A percentile compares a stretch with the other conserved stretches of the same genome.
Conservation (phyloP, 2,329 filamentous ascomycete genomes). For the Beauveria brongniartii region DNA sequence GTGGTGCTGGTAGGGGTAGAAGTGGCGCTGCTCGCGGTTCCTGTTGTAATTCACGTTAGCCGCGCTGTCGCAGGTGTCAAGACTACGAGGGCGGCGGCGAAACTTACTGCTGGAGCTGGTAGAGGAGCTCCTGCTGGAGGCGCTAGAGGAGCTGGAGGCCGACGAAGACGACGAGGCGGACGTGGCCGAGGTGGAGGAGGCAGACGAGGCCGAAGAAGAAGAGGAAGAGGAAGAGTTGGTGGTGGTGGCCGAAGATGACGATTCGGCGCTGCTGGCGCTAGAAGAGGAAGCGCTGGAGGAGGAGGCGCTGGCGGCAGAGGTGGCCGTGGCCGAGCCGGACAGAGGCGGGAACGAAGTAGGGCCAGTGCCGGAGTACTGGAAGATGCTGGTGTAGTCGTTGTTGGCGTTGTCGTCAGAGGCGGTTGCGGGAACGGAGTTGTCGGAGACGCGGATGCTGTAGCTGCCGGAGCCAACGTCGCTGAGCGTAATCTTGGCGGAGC, state of each 20-base stretch:
- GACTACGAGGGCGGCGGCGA: too few relatives aligned
- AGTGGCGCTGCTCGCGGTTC: not conserved
- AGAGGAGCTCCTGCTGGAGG: not conserved
- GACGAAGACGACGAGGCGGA: not conserved
- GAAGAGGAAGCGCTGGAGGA: not conserved
- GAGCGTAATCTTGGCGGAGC: not conserved
- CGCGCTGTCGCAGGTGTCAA: too few relatives aligned
- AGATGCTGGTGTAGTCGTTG: conserved; percentile 5
- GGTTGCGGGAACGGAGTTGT: conserved; percentile 1
- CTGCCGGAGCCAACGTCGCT: conserved; percentile 3
- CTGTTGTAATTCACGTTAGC: not conserved
- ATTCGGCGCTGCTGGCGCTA: not conserved
- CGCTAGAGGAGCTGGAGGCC: not conserved
- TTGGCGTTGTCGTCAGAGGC: not conserved
- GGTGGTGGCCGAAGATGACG: not conserved
- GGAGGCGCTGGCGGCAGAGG: not conserved
- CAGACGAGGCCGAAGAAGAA: not conserved
- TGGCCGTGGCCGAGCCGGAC: conserved; percentile 2
- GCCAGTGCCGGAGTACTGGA: conserved; percentile 7
- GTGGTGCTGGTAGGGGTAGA: not conserved
- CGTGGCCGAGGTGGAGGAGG: not conserved
- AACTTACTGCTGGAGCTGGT: not conserved
- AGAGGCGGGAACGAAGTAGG: conserved; percentile 10
- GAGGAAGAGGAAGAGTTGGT: not conserved
- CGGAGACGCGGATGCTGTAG: conserved; percentile 6